phyloP scores from a whole-genome alignment of 1,284 basidiomycete genomes.

The Pseudozyma hubeiensis region DNA sequence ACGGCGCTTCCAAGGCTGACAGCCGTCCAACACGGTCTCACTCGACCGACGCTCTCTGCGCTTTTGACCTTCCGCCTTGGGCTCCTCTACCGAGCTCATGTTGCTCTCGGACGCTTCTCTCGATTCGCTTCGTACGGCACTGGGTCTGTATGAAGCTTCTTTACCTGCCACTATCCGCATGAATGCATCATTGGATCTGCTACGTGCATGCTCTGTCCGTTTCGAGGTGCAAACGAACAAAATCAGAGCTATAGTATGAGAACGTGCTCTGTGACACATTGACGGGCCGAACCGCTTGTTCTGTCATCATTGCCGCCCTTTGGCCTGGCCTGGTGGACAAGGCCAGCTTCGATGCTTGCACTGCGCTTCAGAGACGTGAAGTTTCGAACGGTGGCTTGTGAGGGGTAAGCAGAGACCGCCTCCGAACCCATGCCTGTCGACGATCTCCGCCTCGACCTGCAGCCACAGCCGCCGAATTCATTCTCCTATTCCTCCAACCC shows the following conservation, averaged over 20 bases:
- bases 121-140: not conserved
- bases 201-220: conserved; percentile 4
- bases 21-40: not conserved
- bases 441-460: conserved; percentile 9
- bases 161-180: conserved; percentile 8
- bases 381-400: too few relatives aligned
- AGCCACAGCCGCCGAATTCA: conserved; percentile 9
- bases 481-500: not conserved
- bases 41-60: not conserved
- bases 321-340: too few relatives aligned
- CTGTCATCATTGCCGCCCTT: too few relatives aligned
- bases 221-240: not conserved
- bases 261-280: conserved; percentile 17
- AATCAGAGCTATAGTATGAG: not conserved
- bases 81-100: not conserved
- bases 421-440: conserved; percentile 1
- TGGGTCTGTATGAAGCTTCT: not conserved
- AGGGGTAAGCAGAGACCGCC: not conserved
- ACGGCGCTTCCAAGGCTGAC: not conserved
- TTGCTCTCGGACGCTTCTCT: not conserved
- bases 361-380: too few relatives aligned
- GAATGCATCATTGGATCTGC: conserved; percentile 17
- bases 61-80: not conserved
- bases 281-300: not conserved
- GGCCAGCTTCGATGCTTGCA: too few relatives aligned